phyloP scores from a whole-genome alignment of 2,329 filamentous ascomycete genomes.

The Monilinia laxa region DNA sequence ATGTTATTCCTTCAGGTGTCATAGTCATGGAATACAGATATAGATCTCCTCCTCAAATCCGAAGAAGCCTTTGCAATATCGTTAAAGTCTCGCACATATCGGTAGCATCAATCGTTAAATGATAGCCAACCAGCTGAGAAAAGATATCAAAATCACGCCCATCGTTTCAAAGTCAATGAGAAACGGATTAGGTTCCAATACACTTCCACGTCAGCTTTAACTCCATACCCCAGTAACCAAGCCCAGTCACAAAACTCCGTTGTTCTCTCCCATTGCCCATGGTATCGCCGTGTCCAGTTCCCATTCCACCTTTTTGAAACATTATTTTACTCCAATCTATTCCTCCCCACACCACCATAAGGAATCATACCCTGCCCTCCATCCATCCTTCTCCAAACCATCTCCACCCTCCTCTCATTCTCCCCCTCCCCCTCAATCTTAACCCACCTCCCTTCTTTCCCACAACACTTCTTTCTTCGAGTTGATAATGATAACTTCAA shows the following conservation, averaged over 20 bases:
- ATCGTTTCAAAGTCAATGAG: not conserved
- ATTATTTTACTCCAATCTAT: constrained; percentile 12
- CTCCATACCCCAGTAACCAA: not conserved
- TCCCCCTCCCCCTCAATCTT: constrained; percentile 20
- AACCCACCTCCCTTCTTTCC: constrained; percentile 16
- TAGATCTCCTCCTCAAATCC: not conserved
- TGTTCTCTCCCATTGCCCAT: constrained; percentile 5
- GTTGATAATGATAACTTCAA: not conserved
- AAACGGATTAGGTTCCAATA: not conserved
- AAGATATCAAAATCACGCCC: not conserved
- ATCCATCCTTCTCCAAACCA: constrained; percentile 23
- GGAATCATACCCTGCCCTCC: constrained; percentile 20
- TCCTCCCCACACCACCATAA: constrained; percentile 20
- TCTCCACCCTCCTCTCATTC: constrained; percentile 12
- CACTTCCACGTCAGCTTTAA: not conserved
- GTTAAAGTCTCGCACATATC: not conserved
- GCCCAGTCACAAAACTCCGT: not conserved
- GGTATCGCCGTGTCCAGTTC: not conserved
- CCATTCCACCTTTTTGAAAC: not conserved
- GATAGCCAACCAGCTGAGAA: not conserved
- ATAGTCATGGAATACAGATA: not conserved
- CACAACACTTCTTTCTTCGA: not conserved
- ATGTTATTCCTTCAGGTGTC: too few species aligned
- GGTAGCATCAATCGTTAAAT: not conserved
- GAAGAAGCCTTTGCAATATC: not conserved